Base-by-base conservation (phyloP, 2,329 filamentous ascomycete genomes). In the Colletotrichum trifolii region DNA sequence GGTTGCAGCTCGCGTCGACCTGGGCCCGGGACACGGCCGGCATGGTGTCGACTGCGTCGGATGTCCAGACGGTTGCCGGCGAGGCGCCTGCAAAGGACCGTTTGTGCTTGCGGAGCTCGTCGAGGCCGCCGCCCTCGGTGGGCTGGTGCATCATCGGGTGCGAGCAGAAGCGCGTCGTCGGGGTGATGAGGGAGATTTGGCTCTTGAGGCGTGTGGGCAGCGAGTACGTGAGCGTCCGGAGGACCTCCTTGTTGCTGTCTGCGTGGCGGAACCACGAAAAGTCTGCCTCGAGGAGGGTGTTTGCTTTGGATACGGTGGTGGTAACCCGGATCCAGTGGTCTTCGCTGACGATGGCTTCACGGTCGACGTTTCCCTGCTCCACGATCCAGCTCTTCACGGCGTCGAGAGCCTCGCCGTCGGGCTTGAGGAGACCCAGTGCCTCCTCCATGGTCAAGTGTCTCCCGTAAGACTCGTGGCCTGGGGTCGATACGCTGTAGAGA, bases 401-500 rank as follows among this genome's bases (percentile, higher is more conserved):
- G 6, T 76, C 71, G 2, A 78, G 72, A 0, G 82, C 77, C 3
- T 75, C 71, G 8, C 72, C 69, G 12, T 72, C 76, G 0, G 85
- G 85, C 6, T 76, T 76, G 33, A 87, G 77, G 67, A 87, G 78
- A 9, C 77, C 75, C 58, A 82, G 80, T 59, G 86, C 81, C 66
- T 85, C 80, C 9, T 82, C 76, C 8, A 81, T 78, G 13, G 77
- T 74, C 68, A 85, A 78, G 67, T 86, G 79, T 47, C 79, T 76
- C 15, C 85, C 84, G 64, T 86, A 86, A 15, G 75, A 78, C 1
- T 71, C 60, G 60, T 82, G 77, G 5, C 73, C 75, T 0, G 85
- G 85, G 0, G 83, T 81, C 2, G 84, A 85, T 67, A 86, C 79
- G 25, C 82, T 76, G 47, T 80, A 67, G 10, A 87, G 74, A 2